Base-by-base conservation (phyloP, 257 asterid genomes). In the Solanum virginianum region DNA sequence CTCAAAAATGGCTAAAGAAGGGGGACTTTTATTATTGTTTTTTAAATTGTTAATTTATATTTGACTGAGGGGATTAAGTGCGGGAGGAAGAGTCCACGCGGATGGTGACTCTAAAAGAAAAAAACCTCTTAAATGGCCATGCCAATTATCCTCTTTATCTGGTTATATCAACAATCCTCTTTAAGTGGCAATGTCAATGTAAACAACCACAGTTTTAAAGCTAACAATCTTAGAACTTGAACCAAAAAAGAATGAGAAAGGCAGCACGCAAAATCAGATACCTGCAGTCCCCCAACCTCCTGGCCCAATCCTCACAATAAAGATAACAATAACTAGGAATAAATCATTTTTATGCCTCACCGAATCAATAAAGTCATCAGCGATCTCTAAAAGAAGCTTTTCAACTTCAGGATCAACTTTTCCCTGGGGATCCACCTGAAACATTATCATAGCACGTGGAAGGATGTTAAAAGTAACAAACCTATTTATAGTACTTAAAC, bases 401-500 rank as follows among this genome's bases (percentile, higher is more conserved):
- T 95, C 99, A 80, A 95, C 95, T 81, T 92, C 94, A 47, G 98
- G 94, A 86, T 92, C 97, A 92, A 97, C 53, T 87, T 81, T 93
- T 84, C 84, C 97, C 86, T 86, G 89, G 7, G 89, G 13, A 90
- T 90, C 93, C 91, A 97, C 85, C 98, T 95, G 93, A 87, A 85
- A 87, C 90, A 87, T 39, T 66, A 68, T 81, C 84, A 49, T 29
- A 51, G n/a, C 15, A 79, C 16, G 66, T 53, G 83, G 45, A 79
- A 79, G 26, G 18, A 15, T 16, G 47, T 79, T 79, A 79, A 75
- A 77, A 53, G 49, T 53, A 26, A 65, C 11, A 51, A 26, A 77
- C 63, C 63, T 32, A 14, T 53, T 8, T 9, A 77, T 51, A 17
- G 24, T 51, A 26, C 17, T 51, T 17, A 26, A 51, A 32, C 36